phyloP scores from a whole-genome alignment of 768 basidiomycete species.

The Mycena rosella region DNA sequence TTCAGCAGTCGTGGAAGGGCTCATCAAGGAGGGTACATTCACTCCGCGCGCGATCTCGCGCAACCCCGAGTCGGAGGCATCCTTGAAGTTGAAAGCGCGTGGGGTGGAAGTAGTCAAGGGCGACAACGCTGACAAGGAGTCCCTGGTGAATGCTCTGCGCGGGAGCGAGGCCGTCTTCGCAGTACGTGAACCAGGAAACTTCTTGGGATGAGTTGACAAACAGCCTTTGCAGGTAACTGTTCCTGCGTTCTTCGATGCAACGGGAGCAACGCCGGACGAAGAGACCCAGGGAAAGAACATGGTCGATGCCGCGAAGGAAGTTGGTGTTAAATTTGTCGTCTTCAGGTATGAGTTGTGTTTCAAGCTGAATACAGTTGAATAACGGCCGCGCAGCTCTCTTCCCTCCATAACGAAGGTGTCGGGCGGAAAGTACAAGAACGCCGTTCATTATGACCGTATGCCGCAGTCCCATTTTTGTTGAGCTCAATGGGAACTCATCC shows the following conservation, averaged over 20 bases:
- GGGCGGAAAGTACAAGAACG: slow-evolving; percentile 18
- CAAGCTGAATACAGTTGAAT: no score
- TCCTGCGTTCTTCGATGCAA: background rate
- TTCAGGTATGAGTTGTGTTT: background rate
- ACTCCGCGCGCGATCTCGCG: slow-evolving; percentile 14
- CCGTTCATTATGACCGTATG: slow-evolving; percentile 5
- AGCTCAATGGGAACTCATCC: no score
- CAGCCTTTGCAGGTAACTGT: slow-evolving; percentile 5
- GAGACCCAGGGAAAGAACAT: slow-evolving; percentile 37
- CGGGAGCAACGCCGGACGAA: slow-evolving; percentile 21
- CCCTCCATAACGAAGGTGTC: no score
- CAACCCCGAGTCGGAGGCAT: slow-evolving; percentile 6
- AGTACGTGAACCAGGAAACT: slow-evolving; percentile 3
- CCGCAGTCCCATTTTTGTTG: no score
- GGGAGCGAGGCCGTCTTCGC: slow-evolving; percentile 23
- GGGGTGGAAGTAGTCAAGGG: slow-evolving; percentile 15
- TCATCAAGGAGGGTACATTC: slow-evolving; percentile 14
- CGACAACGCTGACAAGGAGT: background rate
- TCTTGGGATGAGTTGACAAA: no score
- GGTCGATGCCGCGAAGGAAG: slow-evolving; percentile 43
- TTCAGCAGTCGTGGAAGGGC: background rate
- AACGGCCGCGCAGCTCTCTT: no score
- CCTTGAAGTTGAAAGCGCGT: background rate
- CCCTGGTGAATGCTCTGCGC: background rate
- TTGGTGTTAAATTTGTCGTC: slow-evolving; percentile 39